Evolutionary conservation across 371 early-diverging fungal genomes (phyloP).

Genomic region (Blastocladiella emersonii): DNA sequence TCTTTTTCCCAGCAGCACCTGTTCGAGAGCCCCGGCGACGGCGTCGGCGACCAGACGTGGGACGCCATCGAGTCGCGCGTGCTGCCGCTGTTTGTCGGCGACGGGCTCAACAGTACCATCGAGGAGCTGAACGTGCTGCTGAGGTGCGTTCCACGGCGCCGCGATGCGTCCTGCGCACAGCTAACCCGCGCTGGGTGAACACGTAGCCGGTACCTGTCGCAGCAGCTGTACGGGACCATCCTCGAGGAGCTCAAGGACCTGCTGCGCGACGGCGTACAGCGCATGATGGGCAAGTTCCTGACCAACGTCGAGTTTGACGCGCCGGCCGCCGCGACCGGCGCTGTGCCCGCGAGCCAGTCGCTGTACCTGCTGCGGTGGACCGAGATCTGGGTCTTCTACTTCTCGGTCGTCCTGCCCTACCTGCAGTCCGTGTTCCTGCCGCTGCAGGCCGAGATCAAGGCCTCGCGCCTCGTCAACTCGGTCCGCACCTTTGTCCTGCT

Average conservation of each 20-base stretch:
- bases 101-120: slow-evolving; percentile 26
- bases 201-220: neutral
- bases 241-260: slow-evolving; percentile 15
- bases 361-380: slow-evolving; percentile 13
- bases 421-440: slow-evolving; percentile 28
- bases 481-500: slow-evolving; percentile 16
- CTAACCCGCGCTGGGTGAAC: too few species aligned
- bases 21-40: neutral
- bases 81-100: slow-evolving; percentile 30
- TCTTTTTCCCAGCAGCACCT: too few species aligned
- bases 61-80: slow-evolving; percentile 16
- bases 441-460: slow-evolving; percentile 9
- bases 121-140: slow-evolving; percentile 28
- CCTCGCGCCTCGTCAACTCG: neutral
- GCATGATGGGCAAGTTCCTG: neutral
- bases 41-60: slow-evolving; percentile 15
- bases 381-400: slow-evolving; percentile 29
- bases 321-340: slow-evolving; percentile 1
- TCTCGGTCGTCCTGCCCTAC: slow-evolving; percentile 27
- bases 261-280: slow-evolving; percentile 17
- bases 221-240: slow-evolving; percentile 7
- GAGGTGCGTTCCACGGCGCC: too few species aligned
- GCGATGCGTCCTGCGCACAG: too few species aligned
- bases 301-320: neutral
- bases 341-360: neutral